A percentile compares a stretch with the other conserved stretches of the same genome.
These are phyloP conservation scores for Phytopythium vexans DNA, from an alignment of 352 stramenopile genomes.

Conservation along the genomic window DNA sequence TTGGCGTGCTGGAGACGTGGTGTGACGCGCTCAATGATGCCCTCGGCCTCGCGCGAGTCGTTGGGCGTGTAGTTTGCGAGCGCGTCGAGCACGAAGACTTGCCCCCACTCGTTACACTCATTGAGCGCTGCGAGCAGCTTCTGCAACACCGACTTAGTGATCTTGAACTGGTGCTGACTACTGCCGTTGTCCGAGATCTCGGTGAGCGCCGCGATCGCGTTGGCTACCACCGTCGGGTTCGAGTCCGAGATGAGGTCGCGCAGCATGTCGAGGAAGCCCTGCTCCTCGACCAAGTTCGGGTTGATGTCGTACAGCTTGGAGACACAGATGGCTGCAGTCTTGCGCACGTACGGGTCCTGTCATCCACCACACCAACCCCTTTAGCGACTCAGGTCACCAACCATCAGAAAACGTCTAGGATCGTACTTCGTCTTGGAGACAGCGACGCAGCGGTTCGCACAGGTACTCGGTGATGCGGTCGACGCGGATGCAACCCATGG, in stretches of 20 bases:
- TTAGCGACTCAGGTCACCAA: background rate
- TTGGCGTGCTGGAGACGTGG: conserved; percentile 98
- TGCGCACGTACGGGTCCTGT: conserved; percentile 98
- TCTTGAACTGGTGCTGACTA: conserved; percentile 90
- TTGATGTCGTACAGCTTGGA: conserved; percentile 99
- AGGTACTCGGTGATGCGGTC: conserved; percentile 99
- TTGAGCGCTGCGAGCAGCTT: conserved; percentile 98
- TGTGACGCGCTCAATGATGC: conserved; percentile 98
- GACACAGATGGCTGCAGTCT: conserved; percentile 99
- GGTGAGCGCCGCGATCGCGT: conserved; percentile 96
- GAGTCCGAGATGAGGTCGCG: conserved; percentile 97
- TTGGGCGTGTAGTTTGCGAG: conserved; percentile 94
- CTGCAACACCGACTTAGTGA: conserved; percentile 96
- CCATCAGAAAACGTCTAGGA: background rate
- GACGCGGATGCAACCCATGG: conserved; percentile 99
- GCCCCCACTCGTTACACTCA: conserved; percentile 99
- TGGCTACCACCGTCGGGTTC: conserved; percentile 98
- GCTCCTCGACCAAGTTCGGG: conserved; percentile 95
- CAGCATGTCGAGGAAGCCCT: conserved; percentile 96
- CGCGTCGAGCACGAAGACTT: conserved; percentile 98
- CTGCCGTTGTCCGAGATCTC: conserved; percentile 97
- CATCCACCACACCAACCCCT: background rate
- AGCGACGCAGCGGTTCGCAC: conserved; percentile 94
- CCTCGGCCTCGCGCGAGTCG: conserved; percentile 96
- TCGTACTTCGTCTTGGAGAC: conserved; percentile 84